Percentiles rank a stretch among this genome's conserved stretches.
Evolutionary conservation across 2,329 filamentous ascomycete genomes (phyloP).

Genomic region (Domatiomyces globalis): DNA sequence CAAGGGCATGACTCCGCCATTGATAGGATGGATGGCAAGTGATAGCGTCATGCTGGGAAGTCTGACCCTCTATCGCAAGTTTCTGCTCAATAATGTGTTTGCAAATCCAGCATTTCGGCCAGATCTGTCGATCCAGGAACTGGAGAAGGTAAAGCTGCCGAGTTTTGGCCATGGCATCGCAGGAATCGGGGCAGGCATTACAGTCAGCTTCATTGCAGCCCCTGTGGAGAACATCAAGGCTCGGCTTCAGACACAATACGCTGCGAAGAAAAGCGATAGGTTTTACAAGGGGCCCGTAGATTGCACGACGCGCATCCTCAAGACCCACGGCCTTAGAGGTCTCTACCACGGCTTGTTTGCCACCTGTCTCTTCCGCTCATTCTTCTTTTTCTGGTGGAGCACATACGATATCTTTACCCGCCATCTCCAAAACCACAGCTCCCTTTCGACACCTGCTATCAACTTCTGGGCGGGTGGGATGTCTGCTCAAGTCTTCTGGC

Average conservation of each 20-base stretch:
- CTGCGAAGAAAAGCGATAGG: constrained; percentile 59
- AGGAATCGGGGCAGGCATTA: constrained; percentile 72
- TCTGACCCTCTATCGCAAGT: constrained; percentile 72
- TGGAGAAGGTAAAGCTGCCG: constrained; percentile 39
- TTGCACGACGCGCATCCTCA: constrained; percentile 51
- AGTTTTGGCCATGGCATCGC: constrained; percentile 73
- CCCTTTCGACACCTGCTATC: constrained; percentile 59
- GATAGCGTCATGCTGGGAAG: constrained; percentile 84
- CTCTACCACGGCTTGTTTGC: constrained; percentile 75
- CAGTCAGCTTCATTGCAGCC: constrained; percentile 82
- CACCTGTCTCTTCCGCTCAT: constrained; percentile 75
- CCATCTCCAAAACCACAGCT: constrained; percentile 51
- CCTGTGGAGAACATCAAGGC: constrained; percentile 94
- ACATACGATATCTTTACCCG: constrained; percentile 75
- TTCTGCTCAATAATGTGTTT: constrained; percentile 72
- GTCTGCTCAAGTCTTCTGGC: constrained; percentile 88
- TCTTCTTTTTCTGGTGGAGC: constrained; percentile 99
- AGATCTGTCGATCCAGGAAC: constrained; percentile 18
- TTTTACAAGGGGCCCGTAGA: constrained; percentile 80
- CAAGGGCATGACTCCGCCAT: constrained; percentile 82
- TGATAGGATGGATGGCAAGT: constrained; percentile 99
- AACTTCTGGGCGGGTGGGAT: constrained; percentile 97
- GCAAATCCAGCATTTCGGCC: constrained; percentile 33
- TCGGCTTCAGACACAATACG: constrained; percentile 85
- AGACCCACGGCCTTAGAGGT: constrained; percentile 57